Percentiles rank a stretch among this genome's conserved stretches.
phyloP scores from a whole-genome alignment of 805 yeast genomes.

The Cephaloascus albidus region DNA sequence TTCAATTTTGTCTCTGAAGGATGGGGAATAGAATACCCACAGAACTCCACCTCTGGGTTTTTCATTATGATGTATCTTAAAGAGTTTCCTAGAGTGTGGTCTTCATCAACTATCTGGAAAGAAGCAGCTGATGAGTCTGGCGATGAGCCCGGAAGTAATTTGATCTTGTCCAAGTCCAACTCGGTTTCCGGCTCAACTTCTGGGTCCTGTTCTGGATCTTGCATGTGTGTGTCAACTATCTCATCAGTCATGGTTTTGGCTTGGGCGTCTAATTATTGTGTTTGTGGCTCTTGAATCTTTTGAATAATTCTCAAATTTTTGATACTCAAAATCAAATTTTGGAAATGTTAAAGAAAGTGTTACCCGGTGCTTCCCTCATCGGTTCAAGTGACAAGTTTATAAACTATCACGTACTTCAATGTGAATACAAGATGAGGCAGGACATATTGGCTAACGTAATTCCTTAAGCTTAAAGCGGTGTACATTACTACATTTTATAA shows the following conservation, averaged over 20 bases:
- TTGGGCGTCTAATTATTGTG: too few relatives aligned
- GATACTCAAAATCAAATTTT: too few relatives aligned
- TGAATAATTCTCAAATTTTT: too few relatives aligned
- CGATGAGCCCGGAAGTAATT: slow-evolving; percentile 73
- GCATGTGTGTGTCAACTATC: neutral
- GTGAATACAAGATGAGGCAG: too few relatives aligned
- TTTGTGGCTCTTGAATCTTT: too few relatives aligned
- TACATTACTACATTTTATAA: too few relatives aligned
- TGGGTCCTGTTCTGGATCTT: slow-evolving; percentile 6
- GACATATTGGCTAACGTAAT: too few relatives aligned
- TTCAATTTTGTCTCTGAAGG: slow-evolving; percentile 90
- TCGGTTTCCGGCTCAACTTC: slow-evolving; percentile 36
- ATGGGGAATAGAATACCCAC: slow-evolving; percentile 98
- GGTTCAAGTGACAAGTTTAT: too few relatives aligned
- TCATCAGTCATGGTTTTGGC: neutral
- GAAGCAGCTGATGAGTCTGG: slow-evolving; percentile 94
- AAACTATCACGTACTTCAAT: too few relatives aligned
- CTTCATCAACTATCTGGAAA: slow-evolving; percentile 88
- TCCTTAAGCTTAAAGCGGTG: too few relatives aligned
- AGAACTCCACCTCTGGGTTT: slow-evolving; percentile 95
- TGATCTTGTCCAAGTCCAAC: slow-evolving; percentile 48
- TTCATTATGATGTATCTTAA: slow-evolving; percentile 92
- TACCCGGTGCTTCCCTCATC: too few relatives aligned
- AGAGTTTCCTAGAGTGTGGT: slow-evolving; percentile 93
- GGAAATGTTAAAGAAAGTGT: too few relatives aligned